Evolutionary conservation across 129 eudicot species (phyloP), one percentile per base, ranked within the genome.

Genomic region (Centella asiatica): DNA sequence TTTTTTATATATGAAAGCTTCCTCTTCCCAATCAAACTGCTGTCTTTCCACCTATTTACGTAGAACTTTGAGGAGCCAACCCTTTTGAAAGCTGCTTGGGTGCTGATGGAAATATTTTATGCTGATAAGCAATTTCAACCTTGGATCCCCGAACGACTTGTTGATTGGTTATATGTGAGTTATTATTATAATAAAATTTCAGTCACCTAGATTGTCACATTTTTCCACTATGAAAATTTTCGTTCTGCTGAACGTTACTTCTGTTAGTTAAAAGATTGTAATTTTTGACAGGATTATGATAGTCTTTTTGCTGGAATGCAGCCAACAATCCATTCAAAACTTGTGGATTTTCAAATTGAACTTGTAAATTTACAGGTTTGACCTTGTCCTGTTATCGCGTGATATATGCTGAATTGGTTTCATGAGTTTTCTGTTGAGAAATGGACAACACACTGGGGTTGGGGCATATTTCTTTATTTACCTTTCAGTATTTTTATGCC

Each of bases 111-210:
- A 50, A 76, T 93, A 62, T 93, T 93, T 57, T 93, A 87, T 72
- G 99, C 92, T 22, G 86, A 93, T 83, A 80, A 87, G 71, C 81
- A 73, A 62, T 84, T 85, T 69, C 83, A 87, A 60, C 23, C 85
- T 71, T 93, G 96, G 96, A 74, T 85, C 50, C 95, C 89, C 31
- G 99, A 87, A 75, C 80, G 78, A 34, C 88, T 93, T 56, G 84
- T 85, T 50, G 96, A 87, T 82, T 93, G 99, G 99, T 78, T 93
- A 84, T 86, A 85, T 59, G 99, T 93, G 79, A 68, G 89, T 33
- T 27, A 45, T 60, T 51, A 1, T 58, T 25, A 23, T 34, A 15
- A 32, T 34, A 13, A 49, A 52, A 29, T 22, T 26, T 64, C 26
- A 57, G 20, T n/a, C 51, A n/a, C 23, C 36, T 69, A 13, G 39